These are phyloP conservation scores for Brettanomyces bruxellensis DNA, from an alignment of 805 yeast genomes.

Conservation along the genomic window DNA sequence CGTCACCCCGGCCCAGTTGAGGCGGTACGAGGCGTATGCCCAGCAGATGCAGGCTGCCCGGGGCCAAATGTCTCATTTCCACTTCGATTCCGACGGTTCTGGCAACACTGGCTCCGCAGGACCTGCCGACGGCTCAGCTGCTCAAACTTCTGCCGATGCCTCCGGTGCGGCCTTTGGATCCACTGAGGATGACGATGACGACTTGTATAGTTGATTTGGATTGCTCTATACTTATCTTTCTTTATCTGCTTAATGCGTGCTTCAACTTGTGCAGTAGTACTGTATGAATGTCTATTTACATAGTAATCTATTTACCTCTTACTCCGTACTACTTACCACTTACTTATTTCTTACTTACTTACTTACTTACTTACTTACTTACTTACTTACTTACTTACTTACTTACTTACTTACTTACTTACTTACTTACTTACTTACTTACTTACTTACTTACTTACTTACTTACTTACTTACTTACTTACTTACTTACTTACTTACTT, in stretches of 20 bases:
- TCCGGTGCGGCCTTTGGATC: constrained; percentile 39
- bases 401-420: no score
- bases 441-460: no score
- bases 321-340: background rate
- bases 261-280: constrained; percentile 1
- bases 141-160: constrained; percentile 21
- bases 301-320: background rate
- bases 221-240: background rate
- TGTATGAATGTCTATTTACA: background rate
- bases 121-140: constrained; percentile 24
- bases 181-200: constrained; percentile 41
- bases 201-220: constrained; percentile 26
- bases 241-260: constrained; percentile 8
- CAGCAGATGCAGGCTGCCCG: constrained; percentile 94
- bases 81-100: constrained; percentile 47
- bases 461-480: no score
- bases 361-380: no score
- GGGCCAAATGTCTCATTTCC: constrained; percentile 87
- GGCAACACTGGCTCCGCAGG: constrained; percentile 5
- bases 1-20: constrained; percentile 92
- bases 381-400: no score
- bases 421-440: no score
- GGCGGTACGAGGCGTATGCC: constrained; percentile 97
- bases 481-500: no score
- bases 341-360: no score